Evolutionary conservation across 2,329 filamentous ascomycete species (phyloP).

Genomic region (Fonsecaea nubica): DNA sequence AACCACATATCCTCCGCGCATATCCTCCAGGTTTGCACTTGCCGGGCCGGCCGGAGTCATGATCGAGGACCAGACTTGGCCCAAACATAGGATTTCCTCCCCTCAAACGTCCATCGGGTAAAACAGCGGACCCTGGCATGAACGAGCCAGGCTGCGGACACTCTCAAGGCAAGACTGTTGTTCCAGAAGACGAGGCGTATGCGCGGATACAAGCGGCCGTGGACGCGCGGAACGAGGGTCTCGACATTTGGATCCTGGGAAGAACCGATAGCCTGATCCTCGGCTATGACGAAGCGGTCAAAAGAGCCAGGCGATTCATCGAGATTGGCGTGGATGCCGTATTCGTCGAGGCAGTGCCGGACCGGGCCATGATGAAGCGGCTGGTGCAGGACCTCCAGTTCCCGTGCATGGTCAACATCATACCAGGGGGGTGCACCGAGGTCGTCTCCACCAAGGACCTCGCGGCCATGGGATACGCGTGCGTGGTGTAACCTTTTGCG

Average conservation of each 20-base stretch:
- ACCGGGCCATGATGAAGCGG: slow-evolving; percentile 52
- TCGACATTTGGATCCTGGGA: slow-evolving; percentile 56
- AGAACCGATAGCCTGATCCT: slow-evolving; percentile 53
- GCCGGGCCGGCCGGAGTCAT: slow-evolving; percentile 50
- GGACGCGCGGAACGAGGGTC: slow-evolving; percentile 54
- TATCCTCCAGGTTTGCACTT: slow-evolving; percentile 38
- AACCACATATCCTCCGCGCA: too few species aligned
- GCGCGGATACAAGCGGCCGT: slow-evolving; percentile 56
- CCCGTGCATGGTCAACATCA: slow-evolving; percentile 54
- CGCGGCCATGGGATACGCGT: slow-evolving; percentile 47
- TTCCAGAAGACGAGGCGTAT: slow-evolving; percentile 54
- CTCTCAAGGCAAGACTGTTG: slow-evolving; percentile 56
- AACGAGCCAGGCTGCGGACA: slow-evolving; percentile 51
- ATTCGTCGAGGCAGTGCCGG: slow-evolving; percentile 56
- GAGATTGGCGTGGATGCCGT: slow-evolving; percentile 54
- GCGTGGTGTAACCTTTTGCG: slow-evolving; percentile 55
- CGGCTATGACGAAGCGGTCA: slow-evolving; percentile 55
- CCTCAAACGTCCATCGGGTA: too few species aligned
- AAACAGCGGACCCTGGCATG: too few species aligned
- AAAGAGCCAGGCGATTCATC: slow-evolving; percentile 51
- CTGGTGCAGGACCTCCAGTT: slow-evolving; percentile 49
- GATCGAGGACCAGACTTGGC: slow-evolving; percentile 60
- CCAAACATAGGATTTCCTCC: slow-evolving; percentile 49
- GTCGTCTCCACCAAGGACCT: slow-evolving; percentile 51
- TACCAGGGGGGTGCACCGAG: slow-evolving; percentile 52